A percentile compares a stretch with the other conserved stretches of the same genome.
phyloP scores from a whole-genome alignment of 208 protist species.

The Polymyxa betae region DNA sequence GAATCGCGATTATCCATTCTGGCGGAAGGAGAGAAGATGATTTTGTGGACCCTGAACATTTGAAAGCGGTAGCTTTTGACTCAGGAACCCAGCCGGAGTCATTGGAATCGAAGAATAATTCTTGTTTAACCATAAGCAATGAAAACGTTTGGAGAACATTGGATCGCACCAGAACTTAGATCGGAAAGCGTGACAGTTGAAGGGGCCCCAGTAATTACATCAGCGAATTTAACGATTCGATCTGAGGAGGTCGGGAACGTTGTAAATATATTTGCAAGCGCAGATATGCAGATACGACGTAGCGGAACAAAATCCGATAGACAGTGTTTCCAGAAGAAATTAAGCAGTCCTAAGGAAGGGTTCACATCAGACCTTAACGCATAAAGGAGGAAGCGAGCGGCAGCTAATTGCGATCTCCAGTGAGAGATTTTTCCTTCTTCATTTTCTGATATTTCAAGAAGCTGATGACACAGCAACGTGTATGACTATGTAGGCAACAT shows the following conservation, averaged over 20 bases:
- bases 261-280: neutral
- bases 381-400: neutral
- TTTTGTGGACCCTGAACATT: no score
- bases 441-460: neutral
- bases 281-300: neutral
- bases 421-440: neutral
- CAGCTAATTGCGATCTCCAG: neutral
- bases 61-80: neutral
- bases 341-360: neutral
- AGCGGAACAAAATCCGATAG: neutral
- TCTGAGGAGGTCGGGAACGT: no score
- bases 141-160: neutral
- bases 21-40: no score
- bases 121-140: neutral
- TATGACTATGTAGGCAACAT: neutral
- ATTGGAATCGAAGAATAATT: conserved; percentile 27
- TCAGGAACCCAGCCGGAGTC: neutral
- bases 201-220: no score
- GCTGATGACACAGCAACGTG: neutral
- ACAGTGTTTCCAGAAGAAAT: neutral
- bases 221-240: no score
- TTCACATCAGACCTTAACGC: neutral
- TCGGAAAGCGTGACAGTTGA: no score
- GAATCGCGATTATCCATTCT: no score
- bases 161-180: neutral